Percentiles rank a stretch among this genome's conserved stretches.
Evolutionary conservation across 805 yeast genomes (phyloP).

Genomic region (Metschnikowia colocasiae): DNA sequence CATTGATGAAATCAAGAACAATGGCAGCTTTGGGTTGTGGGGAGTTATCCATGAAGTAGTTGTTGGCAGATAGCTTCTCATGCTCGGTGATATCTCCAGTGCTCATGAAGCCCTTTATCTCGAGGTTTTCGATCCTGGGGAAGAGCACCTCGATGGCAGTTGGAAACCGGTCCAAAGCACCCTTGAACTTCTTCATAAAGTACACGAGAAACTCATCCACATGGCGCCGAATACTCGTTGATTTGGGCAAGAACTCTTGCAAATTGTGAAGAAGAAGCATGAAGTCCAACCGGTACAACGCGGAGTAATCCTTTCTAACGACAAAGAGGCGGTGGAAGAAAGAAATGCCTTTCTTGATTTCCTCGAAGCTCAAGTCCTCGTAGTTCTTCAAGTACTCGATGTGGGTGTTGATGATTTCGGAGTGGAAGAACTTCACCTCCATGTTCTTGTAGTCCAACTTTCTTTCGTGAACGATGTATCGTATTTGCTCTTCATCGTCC

Average conservation of each 20-base stretch:
- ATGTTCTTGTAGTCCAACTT: slow-evolving; percentile 41
- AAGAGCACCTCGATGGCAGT: slow-evolving; percentile 64
- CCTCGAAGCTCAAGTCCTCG: slow-evolving; percentile 56
- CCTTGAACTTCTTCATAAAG: slow-evolving; percentile 57
- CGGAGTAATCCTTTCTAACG: slow-evolving; percentile 51
- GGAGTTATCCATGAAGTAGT: slow-evolving; percentile 16
- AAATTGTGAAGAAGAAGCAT: slow-evolving; percentile 54
- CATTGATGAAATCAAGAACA: slow-evolving; percentile 31
- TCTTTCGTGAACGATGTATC: slow-evolving; percentile 42
- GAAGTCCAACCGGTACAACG: slow-evolving; percentile 70
- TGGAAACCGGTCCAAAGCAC: slow-evolving; percentile 49
- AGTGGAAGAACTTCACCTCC: slow-evolving; percentile 50
- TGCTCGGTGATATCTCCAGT: slow-evolving; percentile 51
- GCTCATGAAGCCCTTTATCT: slow-evolving; percentile 49
- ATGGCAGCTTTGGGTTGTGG: slow-evolving; percentile 33
- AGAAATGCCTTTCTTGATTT: slow-evolving; percentile 59
- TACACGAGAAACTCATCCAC: slow-evolving; percentile 62
- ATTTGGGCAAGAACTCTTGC: slow-evolving; percentile 44
- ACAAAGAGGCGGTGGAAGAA: slow-evolving; percentile 72
- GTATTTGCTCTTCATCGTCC: slow-evolving; percentile 27
- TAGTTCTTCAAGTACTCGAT: slow-evolving; percentile 58
- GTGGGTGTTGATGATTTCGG: slow-evolving; percentile 61
- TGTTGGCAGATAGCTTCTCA: slow-evolving; percentile 7
- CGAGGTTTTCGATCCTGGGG: slow-evolving; percentile 48
- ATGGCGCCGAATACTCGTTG: slow-evolving; percentile 49